Conservation (phyloP, 352 stramenopile species). For the Paralagenidium karlingii region DNA sequence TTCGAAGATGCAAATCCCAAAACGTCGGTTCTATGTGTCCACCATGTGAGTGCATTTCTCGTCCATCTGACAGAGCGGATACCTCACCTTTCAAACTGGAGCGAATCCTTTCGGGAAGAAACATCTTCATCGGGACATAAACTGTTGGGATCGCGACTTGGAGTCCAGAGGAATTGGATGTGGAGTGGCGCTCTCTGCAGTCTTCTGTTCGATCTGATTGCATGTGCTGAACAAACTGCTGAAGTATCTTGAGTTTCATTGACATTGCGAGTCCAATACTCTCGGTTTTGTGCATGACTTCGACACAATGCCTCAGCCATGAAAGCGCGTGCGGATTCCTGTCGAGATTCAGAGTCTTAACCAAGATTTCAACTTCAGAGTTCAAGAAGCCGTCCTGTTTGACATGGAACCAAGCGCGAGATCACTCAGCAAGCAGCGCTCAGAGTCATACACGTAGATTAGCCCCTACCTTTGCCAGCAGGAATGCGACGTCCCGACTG, state of each 20-base stretch:
- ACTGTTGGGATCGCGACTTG: not conserved
- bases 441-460: constrained; percentile 5
- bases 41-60: not conserved
- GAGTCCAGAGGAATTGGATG: not conserved
- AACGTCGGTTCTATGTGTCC: not conserved
- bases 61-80: not conserved
- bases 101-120: not conserved
- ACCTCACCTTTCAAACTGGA: not conserved
- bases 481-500: constrained; percentile 11
- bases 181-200: not conserved
- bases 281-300: no score
- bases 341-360: not conserved
- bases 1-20: not conserved
- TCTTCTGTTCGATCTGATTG: not conserved
- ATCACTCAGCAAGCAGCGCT: constrained; percentile 5
- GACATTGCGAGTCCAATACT: no score
- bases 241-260: no score
- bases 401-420: constrained; percentile 11
- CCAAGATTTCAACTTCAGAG: not conserved
- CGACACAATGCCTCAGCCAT: no score
- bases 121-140: not conserved
- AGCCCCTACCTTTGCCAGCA: constrained; percentile 8
- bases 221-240: no score
- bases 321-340: no score
- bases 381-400: not conserved